Evolutionary conservation across 129 eudicot genomes (phyloP).

Genomic region (Logfia minima): DNA sequence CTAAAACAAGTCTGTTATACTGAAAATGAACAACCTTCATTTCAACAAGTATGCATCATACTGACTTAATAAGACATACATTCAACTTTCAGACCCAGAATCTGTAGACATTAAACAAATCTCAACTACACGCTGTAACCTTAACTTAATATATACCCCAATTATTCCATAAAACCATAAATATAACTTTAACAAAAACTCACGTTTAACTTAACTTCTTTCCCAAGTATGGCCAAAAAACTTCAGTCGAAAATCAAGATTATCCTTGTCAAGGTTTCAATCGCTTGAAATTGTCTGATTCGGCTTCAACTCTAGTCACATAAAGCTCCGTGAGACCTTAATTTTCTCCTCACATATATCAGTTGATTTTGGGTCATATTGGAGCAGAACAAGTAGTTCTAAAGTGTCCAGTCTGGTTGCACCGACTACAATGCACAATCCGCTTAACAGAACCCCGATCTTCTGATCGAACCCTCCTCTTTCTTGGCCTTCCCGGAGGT

Average conservation of each 20-base stretch:
- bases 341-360: neutral
- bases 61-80: neutral
- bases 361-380: constrained; percentile 28
- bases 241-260: neutral
- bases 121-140: neutral
- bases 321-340: neutral
- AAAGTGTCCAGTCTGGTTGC: constrained; percentile 84
- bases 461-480: constrained; percentile 56
- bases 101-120: constrained; percentile 4
- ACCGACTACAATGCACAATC: constrained; percentile 81
- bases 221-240: neutral
- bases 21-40: neutral
- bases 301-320: neutral
- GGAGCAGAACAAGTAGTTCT: constrained; percentile 91
- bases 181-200: neutral
- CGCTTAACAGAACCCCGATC: constrained; percentile 61
- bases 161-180: constrained; percentile 9
- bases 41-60: neutral
- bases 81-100: neutral
- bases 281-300: neutral
- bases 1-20: neutral
- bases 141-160: neutral
- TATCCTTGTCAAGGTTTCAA: constrained; percentile 7
- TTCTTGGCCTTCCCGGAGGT: constrained; percentile 69
- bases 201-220: neutral